These are phyloP conservation scores for Saccharata proteae DNA, from an alignment of 2,329 filamentous ascomycete species.

Conservation along the genomic window DNA sequence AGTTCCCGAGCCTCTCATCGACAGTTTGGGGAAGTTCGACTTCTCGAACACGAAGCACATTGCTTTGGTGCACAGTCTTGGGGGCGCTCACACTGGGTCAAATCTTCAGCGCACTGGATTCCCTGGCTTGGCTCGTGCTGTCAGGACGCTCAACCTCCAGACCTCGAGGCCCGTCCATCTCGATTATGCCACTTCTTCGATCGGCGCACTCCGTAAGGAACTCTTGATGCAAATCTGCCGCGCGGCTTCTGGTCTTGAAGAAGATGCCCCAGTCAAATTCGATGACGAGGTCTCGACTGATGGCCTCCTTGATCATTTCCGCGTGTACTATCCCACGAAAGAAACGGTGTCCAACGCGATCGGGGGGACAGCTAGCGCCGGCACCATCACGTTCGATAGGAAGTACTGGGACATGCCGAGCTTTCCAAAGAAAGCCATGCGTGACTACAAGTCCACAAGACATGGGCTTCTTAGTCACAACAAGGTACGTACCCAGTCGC, in stretches of 20 bases:
- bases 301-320: slow-evolving; percentile 37
- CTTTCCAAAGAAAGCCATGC: slow-evolving; percentile 62
- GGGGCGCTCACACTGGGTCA: slow-evolving; percentile 22
- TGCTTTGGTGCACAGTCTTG: slow-evolving; percentile 80
- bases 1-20: slow-evolving; percentile 50
- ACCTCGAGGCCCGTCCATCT: slow-evolving; percentile 39
- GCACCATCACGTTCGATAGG: slow-evolving; percentile 68
- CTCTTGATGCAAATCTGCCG: slow-evolving; percentile 51
- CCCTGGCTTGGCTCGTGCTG: slow-evolving; percentile 56
- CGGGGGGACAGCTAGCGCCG: slow-evolving; percentile 37
- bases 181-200: slow-evolving; percentile 69
- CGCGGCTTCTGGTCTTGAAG: slow-evolving; percentile 40
- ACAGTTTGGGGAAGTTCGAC: slow-evolving; percentile 66
- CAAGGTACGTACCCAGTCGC: slow-evolving; percentile 43
- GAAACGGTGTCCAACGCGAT: slow-evolving; percentile 38
- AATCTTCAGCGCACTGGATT: slow-evolving; percentile 50
- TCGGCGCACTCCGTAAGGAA: slow-evolving; percentile 61
- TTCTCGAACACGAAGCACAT: slow-evolving; percentile 60
- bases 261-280: slow-evolving; percentile 15
- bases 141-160: slow-evolving; percentile 29
- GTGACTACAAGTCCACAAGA: slow-evolving; percentile 63
- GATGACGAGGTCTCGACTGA: slow-evolving; percentile 24
- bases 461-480: slow-evolving; percentile 72
- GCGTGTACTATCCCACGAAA: slow-evolving; percentile 70
- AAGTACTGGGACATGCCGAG: slow-evolving; percentile 57